A percentile compares a stretch with the other conserved stretches of the same genome.
Conservation (phyloP, 2,329 filamentous ascomycete species). For the Thyridium curvatum region DNA sequence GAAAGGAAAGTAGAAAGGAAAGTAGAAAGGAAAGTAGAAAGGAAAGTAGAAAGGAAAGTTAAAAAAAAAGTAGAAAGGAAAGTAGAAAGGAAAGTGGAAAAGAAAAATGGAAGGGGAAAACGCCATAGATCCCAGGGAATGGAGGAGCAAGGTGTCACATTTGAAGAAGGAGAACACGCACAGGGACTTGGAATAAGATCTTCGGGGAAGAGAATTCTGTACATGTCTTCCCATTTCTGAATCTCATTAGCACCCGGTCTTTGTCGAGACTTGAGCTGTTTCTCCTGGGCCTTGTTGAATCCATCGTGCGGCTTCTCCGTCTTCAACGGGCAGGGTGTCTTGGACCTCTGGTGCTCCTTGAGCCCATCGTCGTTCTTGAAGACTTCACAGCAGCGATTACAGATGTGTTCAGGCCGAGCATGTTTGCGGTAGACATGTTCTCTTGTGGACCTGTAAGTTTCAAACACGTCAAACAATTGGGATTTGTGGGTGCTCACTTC, state of each 20-base stretch:
- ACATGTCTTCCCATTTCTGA: constrained; percentile 17
- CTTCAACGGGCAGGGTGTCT: constrained; percentile 31
- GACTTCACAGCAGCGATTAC: constrained; percentile 16
- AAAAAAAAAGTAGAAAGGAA: background rate
- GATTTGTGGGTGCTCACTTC: constrained; percentile 10
- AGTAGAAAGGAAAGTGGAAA: background rate
- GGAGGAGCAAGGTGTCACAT: too few relatives aligned
- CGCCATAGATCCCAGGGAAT: too few relatives aligned
- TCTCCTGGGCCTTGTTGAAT: constrained; percentile 34
- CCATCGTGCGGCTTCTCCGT: constrained; percentile 35
- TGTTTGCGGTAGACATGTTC: constrained; percentile 21
- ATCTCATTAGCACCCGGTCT: constrained; percentile 8
- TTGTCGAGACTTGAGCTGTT: constrained; percentile 11
- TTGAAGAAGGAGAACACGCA: too few relatives aligned
- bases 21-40: too few relatives aligned
- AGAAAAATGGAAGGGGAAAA: background rate
- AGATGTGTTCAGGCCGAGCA: constrained; percentile 13
- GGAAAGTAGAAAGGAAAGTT: too few relatives aligned
- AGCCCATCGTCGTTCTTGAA: constrained; percentile 15
- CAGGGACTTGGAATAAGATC: constrained; percentile 7
- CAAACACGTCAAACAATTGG: background rate
- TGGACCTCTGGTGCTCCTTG: constrained; percentile 14
- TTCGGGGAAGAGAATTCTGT: constrained; percentile 13
- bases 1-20: too few relatives aligned
- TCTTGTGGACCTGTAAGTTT: constrained; percentile 6